Conservation (phyloP, 2,329 filamentous ascomycete species). For the Ampelomyces quisqualis region DNA sequence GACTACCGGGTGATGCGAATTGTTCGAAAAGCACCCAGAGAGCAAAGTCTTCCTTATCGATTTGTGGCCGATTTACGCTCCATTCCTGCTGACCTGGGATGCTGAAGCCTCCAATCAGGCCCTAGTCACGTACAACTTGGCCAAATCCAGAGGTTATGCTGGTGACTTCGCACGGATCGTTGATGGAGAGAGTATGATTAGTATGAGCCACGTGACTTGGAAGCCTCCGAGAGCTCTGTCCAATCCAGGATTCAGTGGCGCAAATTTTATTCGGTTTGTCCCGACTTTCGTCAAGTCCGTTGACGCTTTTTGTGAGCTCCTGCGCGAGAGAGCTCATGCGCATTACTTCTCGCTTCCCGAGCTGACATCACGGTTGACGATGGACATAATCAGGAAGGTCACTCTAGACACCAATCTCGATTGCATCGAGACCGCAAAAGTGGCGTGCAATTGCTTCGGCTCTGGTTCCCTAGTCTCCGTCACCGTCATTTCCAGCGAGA, state of each 20-base stretch:
- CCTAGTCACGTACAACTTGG: slow-evolving; percentile 8
- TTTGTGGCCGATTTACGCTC: neutral
- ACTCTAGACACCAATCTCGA: slow-evolving; percentile 1
- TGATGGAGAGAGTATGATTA: slow-evolving; percentile 15
- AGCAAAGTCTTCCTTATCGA: neutral
- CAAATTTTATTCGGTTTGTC: slow-evolving; percentile 44
- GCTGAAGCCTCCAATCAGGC: neutral
- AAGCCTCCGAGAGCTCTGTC: slow-evolving; percentile 33
- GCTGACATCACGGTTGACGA: slow-evolving; percentile 3
- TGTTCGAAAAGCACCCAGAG: neutral
- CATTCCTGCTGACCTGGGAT: neutral
- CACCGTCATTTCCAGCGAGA: too few species aligned
- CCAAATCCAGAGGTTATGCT: slow-evolving; percentile 7
- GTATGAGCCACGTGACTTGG: slow-evolving; percentile 19
- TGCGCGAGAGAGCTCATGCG: neutral
- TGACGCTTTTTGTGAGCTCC: slow-evolving; percentile 2
- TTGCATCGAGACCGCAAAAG: too few species aligned
- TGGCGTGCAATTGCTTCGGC: too few species aligned
- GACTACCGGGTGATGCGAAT: neutral
- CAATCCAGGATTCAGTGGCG: slow-evolving; percentile 38
- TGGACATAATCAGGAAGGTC: slow-evolving; percentile 7
- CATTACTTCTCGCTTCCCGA: slow-evolving; percentile 4
- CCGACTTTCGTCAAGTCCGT: slow-evolving; percentile 4
- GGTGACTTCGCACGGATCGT: slow-evolving; percentile 15
- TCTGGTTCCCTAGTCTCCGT: too few species aligned